Evolutionary conservation across 2,329 filamentous ascomycete species (phyloP).

Genomic region (Aplosporella prunicola): DNA sequence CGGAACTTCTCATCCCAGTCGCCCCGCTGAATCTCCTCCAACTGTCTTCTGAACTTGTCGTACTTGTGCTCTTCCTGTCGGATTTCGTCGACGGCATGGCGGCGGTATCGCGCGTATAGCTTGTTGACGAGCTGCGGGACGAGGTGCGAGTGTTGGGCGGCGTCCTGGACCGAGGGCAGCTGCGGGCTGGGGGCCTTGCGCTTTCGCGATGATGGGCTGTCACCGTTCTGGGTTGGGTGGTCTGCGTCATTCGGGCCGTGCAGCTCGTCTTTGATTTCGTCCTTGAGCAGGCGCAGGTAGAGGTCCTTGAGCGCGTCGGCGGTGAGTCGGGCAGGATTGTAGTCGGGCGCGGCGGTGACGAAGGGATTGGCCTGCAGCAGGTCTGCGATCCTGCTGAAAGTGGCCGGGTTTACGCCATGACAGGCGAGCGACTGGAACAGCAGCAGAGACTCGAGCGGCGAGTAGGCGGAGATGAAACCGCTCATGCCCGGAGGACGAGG

Average conservation of each 20-base stretch:
- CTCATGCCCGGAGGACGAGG: conserved; percentile 40
- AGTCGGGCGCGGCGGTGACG: conserved; percentile 59
- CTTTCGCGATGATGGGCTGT: conserved; percentile 49
- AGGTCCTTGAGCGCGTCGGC: conserved; percentile 70
- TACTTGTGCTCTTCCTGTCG: conserved; percentile 63
- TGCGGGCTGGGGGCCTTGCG: conserved; percentile 62
- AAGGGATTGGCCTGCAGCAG: conserved; percentile 64
- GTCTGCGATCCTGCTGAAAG: conserved; percentile 65
- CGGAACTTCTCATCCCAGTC: conserved; percentile 40
- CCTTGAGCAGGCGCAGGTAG: conserved; percentile 65
- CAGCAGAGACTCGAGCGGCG: conserved; percentile 75
- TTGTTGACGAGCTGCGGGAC: conserved; percentile 62
- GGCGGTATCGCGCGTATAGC: conserved; percentile 66
- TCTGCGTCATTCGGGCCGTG: conserved; percentile 30
- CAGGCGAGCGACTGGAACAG: conserved; percentile 70
- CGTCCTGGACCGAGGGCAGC: conserved; percentile 56
- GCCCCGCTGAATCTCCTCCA: conserved; percentile 57
- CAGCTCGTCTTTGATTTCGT: conserved; percentile 54
- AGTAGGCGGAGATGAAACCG: conserved; percentile 57
- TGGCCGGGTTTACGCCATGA: conserved; percentile 54
- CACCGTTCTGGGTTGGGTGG: conserved; percentile 27
- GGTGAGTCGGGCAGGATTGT: conserved; percentile 63
- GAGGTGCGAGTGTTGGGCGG: conserved; percentile 55
- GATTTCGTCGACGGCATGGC: conserved; percentile 60
- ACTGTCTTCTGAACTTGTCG: conserved; percentile 54